These are phyloP conservation scores for Corynespora cassiicola DNA, from an alignment of 2,329 filamentous ascomycete species.

Conservation along the genomic window DNA sequence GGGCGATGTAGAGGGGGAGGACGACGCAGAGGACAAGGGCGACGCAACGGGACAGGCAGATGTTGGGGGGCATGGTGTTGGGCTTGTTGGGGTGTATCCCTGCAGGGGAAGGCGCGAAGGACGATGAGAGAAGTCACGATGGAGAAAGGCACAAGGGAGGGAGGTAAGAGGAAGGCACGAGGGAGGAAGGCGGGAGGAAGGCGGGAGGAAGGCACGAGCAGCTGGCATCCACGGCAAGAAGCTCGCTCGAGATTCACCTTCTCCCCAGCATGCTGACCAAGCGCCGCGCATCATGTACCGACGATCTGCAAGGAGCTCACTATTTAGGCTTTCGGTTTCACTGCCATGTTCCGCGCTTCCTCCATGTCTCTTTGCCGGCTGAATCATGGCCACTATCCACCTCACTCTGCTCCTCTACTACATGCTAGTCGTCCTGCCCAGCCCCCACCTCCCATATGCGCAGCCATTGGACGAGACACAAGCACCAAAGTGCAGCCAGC, in stretches of 20 bases:
- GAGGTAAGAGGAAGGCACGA: no score
- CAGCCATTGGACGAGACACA: conserved; percentile 1
- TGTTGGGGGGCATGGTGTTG: conserved; percentile 5
- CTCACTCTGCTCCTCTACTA: conserved; percentile 3
- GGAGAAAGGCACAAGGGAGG: no score
- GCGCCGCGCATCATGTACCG: neutral
- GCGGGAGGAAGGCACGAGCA: no score
- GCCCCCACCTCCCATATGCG: conserved; percentile 1
- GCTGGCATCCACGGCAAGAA: no score
- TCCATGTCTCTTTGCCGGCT: conserved; percentile 3
- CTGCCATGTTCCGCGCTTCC: conserved; percentile 1
- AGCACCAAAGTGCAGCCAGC: conserved; percentile 5
- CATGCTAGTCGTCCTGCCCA: conserved; percentile 7
- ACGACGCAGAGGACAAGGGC: conserved; percentile 8
- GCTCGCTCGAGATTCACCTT: no score
- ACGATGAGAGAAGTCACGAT: neutral
- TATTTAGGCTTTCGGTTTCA: conserved; percentile 5
- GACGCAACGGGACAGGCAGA: conserved; percentile 4
- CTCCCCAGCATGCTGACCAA: conserved; percentile 2
- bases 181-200: no score
- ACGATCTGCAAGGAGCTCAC: no score
- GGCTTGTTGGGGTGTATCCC: conserved; percentile 6
- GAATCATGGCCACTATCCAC: conserved; percentile 4
- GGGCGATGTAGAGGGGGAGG: conserved; percentile 6
- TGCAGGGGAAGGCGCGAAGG: neutral